Percentiles rank a stretch among this genome's conserved stretches.
phyloP scores from a whole-genome alignment of 1,284 basidiomycete species.

The Naganishia sp. region DNA sequence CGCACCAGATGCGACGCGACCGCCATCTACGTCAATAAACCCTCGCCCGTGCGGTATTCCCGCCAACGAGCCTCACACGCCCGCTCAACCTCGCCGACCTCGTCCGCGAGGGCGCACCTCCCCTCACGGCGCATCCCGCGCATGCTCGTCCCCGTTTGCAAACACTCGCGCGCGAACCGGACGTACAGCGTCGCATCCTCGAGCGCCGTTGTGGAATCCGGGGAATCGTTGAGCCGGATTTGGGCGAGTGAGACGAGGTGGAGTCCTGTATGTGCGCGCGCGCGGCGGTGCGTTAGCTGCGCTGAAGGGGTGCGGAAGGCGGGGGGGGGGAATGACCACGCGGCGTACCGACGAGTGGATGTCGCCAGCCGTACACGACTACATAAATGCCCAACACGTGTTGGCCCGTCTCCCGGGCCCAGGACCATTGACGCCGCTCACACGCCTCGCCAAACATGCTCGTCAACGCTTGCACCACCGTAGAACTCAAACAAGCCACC shows the following conservation, averaged over 20 bases:
- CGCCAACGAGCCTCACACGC: too few species aligned
- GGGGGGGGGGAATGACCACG: too few species aligned
- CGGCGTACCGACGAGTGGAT: conserved; percentile 33
- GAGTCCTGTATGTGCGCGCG: neutral
- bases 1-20: too few species aligned
- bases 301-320: too few species aligned
- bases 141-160: conserved; percentile 14
- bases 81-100: too few species aligned
- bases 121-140: neutral
- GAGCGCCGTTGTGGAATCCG: neutral
- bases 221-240: neutral
- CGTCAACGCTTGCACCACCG: conserved; percentile 28
- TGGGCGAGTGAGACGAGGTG: conserved; percentile 17
- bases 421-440: conserved; percentile 10
- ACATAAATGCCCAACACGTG: conserved; percentile 32
- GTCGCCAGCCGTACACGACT: conserved; percentile 31
- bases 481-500: conserved; percentile 19
- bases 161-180: conserved; percentile 4
- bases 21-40: too few species aligned
- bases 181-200: conserved; percentile 19
- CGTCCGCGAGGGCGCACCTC: too few species aligned
- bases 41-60: too few species aligned
- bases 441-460: conserved; percentile 22
- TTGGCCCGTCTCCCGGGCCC: conserved; percentile 20
- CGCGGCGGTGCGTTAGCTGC: too few species aligned